Percentiles rank a stretch among this genome's conserved stretches.
Conservation (phyloP, 1,139 yeast species). For the Blastobotrys buckinghamii region DNA sequence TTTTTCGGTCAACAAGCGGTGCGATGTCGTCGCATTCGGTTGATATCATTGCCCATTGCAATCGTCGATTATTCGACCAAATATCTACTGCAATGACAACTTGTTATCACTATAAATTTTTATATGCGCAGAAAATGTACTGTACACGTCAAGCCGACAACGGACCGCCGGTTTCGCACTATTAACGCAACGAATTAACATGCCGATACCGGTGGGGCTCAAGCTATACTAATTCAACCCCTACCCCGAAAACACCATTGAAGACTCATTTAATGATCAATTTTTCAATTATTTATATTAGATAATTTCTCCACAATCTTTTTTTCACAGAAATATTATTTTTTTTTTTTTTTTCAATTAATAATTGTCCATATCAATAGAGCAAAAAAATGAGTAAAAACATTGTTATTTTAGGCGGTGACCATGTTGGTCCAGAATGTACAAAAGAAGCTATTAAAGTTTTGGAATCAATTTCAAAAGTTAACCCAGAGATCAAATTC, state of each 20-base stretch:
- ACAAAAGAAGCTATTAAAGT: constrained; percentile 89
- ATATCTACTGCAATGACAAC: no score
- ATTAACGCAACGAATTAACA: no score
- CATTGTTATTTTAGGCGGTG: constrained; percentile 89
- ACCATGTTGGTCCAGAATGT: constrained; percentile 92
- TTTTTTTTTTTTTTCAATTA: background rate
- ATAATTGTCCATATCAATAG: background rate
- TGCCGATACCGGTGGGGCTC: background rate
- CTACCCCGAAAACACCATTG: background rate
- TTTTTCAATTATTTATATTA: background rate
- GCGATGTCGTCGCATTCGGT: no score
- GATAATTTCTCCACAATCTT: background rate
- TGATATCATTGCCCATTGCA: no score
- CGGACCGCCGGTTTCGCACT: no score
- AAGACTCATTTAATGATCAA: background rate
- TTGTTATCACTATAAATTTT: no score
- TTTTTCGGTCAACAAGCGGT: no score
- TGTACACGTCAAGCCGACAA: no score
- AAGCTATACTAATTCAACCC: background rate
- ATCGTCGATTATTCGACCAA: no score
- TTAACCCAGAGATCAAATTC: constrained; percentile 58
- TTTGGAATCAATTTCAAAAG: constrained; percentile 64
- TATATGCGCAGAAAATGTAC: no score
- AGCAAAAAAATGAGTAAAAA: constrained; percentile 35
- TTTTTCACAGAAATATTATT: background rate